phyloP scores from a whole-genome alignment of 495 filamentous ascomycete species.

The Collariella sp. region DNA sequence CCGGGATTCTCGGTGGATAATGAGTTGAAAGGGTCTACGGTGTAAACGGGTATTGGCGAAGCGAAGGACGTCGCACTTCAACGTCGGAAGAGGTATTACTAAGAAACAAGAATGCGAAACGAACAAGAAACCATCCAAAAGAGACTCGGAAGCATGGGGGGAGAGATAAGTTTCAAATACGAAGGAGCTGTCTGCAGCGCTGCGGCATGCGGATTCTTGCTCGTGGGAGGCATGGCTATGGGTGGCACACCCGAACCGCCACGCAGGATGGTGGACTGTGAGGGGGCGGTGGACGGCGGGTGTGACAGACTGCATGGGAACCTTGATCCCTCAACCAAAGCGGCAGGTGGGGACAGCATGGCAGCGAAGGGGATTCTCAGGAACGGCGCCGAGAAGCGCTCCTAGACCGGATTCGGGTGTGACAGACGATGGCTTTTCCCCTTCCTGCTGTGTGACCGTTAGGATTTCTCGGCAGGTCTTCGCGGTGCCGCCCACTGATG shows the following conservation, averaged over 20 bases:
- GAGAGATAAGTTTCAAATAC: not conserved
- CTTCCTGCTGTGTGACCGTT: slow-evolving; percentile 13
- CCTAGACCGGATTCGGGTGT: slow-evolving; percentile 17
- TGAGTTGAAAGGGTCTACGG: not conserved
- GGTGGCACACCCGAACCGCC: no score
- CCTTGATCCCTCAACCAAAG: not conserved
- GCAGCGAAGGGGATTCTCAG: slow-evolving; percentile 2
- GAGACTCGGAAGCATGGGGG: not conserved
- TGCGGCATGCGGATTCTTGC: not conserved
- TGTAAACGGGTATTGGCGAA: slow-evolving; percentile 2
- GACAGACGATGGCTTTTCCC: slow-evolving; percentile 12
- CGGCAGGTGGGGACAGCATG: slow-evolving; percentile 4
- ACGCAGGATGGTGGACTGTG: not conserved
- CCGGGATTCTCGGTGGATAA: not conserved
- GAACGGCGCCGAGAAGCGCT: not conserved
- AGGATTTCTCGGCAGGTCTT: not conserved
- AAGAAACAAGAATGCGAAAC: not conserved
- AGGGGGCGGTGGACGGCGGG: not conserved
- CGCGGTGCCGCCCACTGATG: no score
- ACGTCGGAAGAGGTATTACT: not conserved
- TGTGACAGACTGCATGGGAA: slow-evolving; percentile 10
- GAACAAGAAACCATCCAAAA: not conserved
- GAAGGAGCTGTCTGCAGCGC: not conserved
- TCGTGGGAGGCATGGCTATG: not conserved
- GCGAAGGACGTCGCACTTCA: not conserved